Percentiles rank a stretch among this genome's conserved stretches.
These are phyloP conservation scores for Nasturtium officinale DNA, from an alignment of 345 rosid genomes.

Conservation along the genomic window DNA sequence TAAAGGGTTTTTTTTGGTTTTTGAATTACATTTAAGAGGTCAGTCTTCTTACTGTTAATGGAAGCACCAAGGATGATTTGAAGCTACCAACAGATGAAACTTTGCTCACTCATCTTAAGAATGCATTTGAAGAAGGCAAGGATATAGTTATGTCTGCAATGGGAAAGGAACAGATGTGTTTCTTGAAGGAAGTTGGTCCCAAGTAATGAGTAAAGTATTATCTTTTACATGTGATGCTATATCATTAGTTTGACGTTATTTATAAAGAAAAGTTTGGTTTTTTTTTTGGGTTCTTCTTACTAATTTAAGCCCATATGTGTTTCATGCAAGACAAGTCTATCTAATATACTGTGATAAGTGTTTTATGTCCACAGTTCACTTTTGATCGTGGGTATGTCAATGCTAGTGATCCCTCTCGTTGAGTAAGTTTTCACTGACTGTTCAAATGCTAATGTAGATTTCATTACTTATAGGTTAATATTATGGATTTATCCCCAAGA, in stretches of 20 bases:
- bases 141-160: conserved; percentile 79
- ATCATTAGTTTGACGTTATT: not conserved
- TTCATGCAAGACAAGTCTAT: conserved; percentile 1
- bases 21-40: conserved; percentile 45
- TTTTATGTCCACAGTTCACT: not conserved
- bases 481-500: not conserved
- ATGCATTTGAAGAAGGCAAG: conserved; percentile 68
- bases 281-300: too few relatives aligned
- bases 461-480: not conserved
- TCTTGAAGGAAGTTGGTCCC: conserved; percentile 73
- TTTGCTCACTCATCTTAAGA: conserved; percentile 67
- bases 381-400: not conserved
- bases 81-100: conserved; percentile 72
- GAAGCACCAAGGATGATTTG: conserved; percentile 73
- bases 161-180: conserved; percentile 89
- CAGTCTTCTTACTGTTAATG: conserved; percentile 70
- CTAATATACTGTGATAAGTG: not conserved
- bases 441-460: not conserved
- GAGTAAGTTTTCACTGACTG: conserved; percentile 73
- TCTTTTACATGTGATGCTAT: conserved; percentile 23
- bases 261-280: too few relatives aligned
- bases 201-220: conserved; percentile 27
- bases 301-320: too few relatives aligned
- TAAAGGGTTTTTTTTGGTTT: not conserved
- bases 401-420: conserved; percentile 34